Evolutionary conservation across 371 early-diverging fungal genomes (phyloP).

Genomic region (Dinochytrium kinnereticum): DNA sequence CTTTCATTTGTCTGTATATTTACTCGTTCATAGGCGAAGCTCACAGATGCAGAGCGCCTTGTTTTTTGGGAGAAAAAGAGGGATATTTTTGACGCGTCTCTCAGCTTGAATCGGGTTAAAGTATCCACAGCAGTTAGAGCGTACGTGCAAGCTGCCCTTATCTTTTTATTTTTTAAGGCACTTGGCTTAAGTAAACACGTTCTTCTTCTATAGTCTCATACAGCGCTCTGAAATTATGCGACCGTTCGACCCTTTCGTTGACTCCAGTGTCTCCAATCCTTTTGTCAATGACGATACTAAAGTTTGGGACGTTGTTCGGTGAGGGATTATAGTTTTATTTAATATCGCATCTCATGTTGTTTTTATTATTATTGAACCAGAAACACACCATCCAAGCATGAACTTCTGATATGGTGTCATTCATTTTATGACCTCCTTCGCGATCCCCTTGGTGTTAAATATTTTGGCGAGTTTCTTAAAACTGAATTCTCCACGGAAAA

Average conservation of each 20-base stretch:
- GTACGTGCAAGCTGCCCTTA: too few relatives aligned
- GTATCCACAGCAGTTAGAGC: slow-evolving; percentile 34
- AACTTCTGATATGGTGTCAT: slow-evolving; percentile 40
- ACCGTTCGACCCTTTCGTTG: slow-evolving; percentile 31
- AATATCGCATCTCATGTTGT: background rate
- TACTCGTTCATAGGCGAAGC: slow-evolving; percentile 12
- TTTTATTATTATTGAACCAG: slow-evolving; percentile 3
- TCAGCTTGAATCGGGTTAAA: slow-evolving; percentile 36
- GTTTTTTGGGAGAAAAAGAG: slow-evolving; percentile 38
- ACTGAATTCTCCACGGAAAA: slow-evolving; percentile 33
- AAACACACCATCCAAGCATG: slow-evolving; percentile 19
- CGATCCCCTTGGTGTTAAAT: slow-evolving; percentile 44
- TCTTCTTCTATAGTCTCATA: background rate
- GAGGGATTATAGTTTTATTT: background rate
- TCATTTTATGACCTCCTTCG: slow-evolving; percentile 39
- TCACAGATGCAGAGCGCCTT: slow-evolving; percentile 27
- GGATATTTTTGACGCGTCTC: slow-evolving; percentile 29
- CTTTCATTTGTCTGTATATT: background rate
- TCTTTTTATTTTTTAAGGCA: too few relatives aligned
- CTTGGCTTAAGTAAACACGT: too few relatives aligned
- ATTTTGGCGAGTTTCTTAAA: slow-evolving; percentile 37
- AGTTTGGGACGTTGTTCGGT: slow-evolving; percentile 28
- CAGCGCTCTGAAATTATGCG: slow-evolving; percentile 21
- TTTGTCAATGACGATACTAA: slow-evolving; percentile 30
- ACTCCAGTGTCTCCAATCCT: slow-evolving; percentile 10